These are phyloP conservation scores for Metschnikowia continentalis DNA, from an alignment of 805 yeast species.

Conservation along the genomic window DNA sequence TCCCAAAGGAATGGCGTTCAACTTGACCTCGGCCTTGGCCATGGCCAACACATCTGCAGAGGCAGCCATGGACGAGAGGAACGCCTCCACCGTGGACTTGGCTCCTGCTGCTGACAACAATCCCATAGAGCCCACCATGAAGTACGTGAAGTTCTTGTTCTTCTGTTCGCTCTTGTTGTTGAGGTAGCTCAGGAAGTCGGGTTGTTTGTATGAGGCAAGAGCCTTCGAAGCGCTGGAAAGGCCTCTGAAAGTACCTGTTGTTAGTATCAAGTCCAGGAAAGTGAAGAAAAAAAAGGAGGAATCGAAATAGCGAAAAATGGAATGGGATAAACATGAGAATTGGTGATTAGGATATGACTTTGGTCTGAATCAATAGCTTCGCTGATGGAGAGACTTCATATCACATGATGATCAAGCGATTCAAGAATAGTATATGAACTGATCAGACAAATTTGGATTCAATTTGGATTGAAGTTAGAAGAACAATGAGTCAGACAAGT, in stretches of 20 bases:
- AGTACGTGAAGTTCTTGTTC: conserved; percentile 81
- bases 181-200: conserved; percentile 80
- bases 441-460: too few species aligned
- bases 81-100: conserved; percentile 90
- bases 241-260: conserved; percentile 41
- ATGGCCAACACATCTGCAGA: conserved; percentile 98
- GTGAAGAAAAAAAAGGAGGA: too few species aligned
- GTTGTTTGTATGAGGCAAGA: conserved; percentile 82
- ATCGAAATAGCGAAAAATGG: too few species aligned
- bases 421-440: too few species aligned
- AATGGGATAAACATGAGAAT: too few species aligned
- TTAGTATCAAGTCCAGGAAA: conserved; percentile 14
- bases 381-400: too few species aligned
- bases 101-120: conserved; percentile 89
- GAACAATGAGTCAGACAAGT: too few species aligned
- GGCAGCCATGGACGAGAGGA: conserved; percentile 91
- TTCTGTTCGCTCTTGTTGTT: conserved; percentile 68
- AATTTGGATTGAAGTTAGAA: too few species aligned
- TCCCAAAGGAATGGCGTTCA: conserved; percentile 92
- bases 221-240: conserved; percentile 48
- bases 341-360: too few species aligned
- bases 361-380: too few species aligned
- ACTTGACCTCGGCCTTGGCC: conserved; percentile 98
- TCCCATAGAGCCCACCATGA: conserved; percentile 97
- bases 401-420: too few species aligned